These are phyloP conservation scores for Tinospora cordifolia DNA, from an alignment of 164 flowering plant genomes.

Conservation along the genomic window DNA sequence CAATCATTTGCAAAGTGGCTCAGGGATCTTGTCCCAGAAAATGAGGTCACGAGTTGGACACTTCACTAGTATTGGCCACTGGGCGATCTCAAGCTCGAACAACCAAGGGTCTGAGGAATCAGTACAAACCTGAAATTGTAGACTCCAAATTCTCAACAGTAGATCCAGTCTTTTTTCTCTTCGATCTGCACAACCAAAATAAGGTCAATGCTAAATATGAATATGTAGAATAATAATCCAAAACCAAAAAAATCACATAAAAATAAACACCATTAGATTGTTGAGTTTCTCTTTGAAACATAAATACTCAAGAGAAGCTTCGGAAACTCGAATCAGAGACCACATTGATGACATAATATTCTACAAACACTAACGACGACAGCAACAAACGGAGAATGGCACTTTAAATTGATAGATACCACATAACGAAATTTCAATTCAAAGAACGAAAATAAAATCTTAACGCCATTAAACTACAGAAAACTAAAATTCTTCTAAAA, in stretches of 20 bases:
- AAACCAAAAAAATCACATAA: background rate
- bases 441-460: background rate
- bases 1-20: too few species aligned
- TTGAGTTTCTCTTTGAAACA: background rate
- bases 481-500: background rate
- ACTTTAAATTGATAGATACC: background rate
- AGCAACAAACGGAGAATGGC: too few species aligned
- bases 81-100: too few species aligned
- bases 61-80: too few species aligned
- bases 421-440: background rate
- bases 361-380: too few species aligned
- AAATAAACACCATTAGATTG: background rate
- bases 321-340: background rate
- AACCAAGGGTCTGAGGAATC: too few species aligned
- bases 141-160: constrained; percentile 53
- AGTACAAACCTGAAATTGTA: constrained; percentile 37
- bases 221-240: background rate
- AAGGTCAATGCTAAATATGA: background rate
- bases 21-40: too few species aligned
- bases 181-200: constrained; percentile 33
- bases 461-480: background rate
- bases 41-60: too few species aligned
- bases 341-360: background rate
- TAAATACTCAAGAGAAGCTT: too few species aligned
- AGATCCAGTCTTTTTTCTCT: constrained; percentile 55